Base-by-base conservation (phyloP, 2,329 filamentous ascomycete genomes). In the Ampelomyces quisqualis region DNA sequence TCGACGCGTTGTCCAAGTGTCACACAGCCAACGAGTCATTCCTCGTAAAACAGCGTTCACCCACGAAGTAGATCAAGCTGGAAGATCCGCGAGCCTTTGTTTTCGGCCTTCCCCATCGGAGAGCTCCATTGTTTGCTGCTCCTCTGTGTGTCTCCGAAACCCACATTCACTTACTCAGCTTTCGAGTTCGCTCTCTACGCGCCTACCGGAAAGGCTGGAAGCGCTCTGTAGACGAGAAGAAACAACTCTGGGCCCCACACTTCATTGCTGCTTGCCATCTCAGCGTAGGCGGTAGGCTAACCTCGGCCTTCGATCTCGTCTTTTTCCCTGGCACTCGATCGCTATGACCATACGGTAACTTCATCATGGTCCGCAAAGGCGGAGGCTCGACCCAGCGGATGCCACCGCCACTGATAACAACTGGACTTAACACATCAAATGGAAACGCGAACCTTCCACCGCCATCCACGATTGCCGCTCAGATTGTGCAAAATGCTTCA, bases 401-500 rank as follows among this genome's bases (percentile, higher is more conserved):
- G 43, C 50, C 49, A 27, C 51, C 50, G 27, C 59, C 52, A 13
- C 42, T 47, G 23, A 33, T 37, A 24, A 39, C 45, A 23, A 63
- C 58, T 45, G 60, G 52, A 28, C 30, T 45, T 10, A 17, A 21
- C 9, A 26, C 28, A 13, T 3, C 35, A 8, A 53, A 51, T 35
- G 55, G 50, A 21, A 38, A 42, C 34, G 8, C 37, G 6, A 20
- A 32, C 9, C 2, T 29, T 7, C 61, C 62, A 19, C 73, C 73
- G 26, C 86, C 89, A 9, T 95, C 90, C 11, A 94, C 90, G 7
- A 77, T 95, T 58, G 89, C 90, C 37, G 88, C 88, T 9, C 88
- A 94, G 67, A 82, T 96, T 42, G 88, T 93, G 50, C 84, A 88
- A 63, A 88, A 88, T 64, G 82, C 90, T 48, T 81, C 85, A 29